A percentile compares a stretch with the other conserved stretches of the same genome.
Evolutionary conservation across 164 flowering plant species (phyloP).

Genomic region (Dillenia turbinata): DNA sequence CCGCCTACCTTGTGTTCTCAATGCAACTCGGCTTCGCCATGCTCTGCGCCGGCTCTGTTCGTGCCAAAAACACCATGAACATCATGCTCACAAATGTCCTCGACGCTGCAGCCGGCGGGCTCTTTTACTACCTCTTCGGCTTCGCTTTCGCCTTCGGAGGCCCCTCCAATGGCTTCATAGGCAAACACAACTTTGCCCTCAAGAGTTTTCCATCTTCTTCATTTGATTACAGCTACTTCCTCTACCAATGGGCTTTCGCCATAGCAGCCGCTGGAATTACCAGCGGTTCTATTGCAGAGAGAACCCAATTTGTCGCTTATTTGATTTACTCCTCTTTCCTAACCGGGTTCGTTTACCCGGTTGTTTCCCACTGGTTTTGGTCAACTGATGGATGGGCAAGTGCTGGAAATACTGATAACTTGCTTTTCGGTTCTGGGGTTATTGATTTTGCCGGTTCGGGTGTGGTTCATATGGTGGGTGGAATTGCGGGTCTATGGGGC

Average conservation of each 20-base stretch:
- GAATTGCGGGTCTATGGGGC: constrained; percentile 75
- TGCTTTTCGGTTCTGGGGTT: constrained; percentile 54
- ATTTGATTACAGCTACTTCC: constrained; percentile 46
- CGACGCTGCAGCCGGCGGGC: constrained; percentile 45
- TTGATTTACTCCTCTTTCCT: constrained; percentile 61
- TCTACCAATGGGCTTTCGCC: constrained; percentile 82
- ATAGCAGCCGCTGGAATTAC: constrained; percentile 90
- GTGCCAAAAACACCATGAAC: constrained; percentile 51
- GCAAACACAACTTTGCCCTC: constrained; percentile 53
- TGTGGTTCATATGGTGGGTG: constrained; percentile 76
- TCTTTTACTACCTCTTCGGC: constrained; percentile 44
- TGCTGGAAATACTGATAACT: constrained; percentile 17
- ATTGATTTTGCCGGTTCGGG: constrained; percentile 80
- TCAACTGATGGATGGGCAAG: constrained; percentile 75
- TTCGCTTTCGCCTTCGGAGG: constrained; percentile 42
- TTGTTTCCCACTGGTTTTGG: constrained; percentile 83
- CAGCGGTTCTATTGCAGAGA: constrained; percentile 71
- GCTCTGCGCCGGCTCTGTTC: constrained; percentile 56
- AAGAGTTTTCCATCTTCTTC: constrained; percentile 23
- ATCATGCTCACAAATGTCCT: constrained; percentile 50
- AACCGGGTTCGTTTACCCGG: constrained; percentile 77
- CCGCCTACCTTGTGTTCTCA: constrained; percentile 47
- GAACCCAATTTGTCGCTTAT: constrained; percentile 78
- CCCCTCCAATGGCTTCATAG: constrained; percentile 34
- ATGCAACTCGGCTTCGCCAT: constrained; percentile 57